Evolutionary conservation across 345 rosid species (phyloP).

Genomic region (Salix suchowensis): DNA sequence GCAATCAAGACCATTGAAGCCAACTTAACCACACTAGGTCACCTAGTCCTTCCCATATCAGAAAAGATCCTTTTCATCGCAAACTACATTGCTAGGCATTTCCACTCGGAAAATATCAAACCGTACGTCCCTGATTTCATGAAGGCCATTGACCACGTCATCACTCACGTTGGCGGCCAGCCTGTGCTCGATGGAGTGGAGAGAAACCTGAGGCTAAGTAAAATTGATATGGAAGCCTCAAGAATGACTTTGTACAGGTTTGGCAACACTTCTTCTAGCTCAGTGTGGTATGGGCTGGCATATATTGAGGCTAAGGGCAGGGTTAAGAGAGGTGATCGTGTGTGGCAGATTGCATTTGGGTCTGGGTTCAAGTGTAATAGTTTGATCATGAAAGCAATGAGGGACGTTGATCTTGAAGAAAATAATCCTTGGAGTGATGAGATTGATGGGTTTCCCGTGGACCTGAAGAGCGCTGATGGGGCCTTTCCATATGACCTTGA

Average conservation of each 20-base stretch:
- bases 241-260: conserved; percentile 16
- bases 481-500: not conserved
- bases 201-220: conserved; percentile 4
- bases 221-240: conserved; percentile 7
- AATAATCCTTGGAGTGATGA: not conserved
- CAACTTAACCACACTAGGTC: conserved; percentile 10
- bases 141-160: conserved; percentile 7
- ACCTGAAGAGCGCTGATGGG: not conserved
- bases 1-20: conserved; percentile 3
- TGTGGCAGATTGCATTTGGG: conserved; percentile 18
- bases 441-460: not conserved
- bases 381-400: not conserved
- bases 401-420: not conserved
- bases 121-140: conserved; percentile 12
- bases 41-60: conserved; percentile 1
- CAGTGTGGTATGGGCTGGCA: conserved; percentile 16
- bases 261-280: conserved; percentile 14
- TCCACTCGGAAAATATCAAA: conserved; percentile 59
- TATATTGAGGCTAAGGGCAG: conserved; percentile 10
- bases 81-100: conserved; percentile 58
- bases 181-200: conserved; percentile 17
- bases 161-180: conserved; percentile 13
- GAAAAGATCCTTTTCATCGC: conserved; percentile 53
- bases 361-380: not conserved
- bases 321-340: conserved; percentile 9